A percentile compares a stretch with the other conserved stretches of the same genome.
Evolutionary conservation across 176 grass and related monocot species (phyloP).

Genomic region (Chloris gayana): DNA sequence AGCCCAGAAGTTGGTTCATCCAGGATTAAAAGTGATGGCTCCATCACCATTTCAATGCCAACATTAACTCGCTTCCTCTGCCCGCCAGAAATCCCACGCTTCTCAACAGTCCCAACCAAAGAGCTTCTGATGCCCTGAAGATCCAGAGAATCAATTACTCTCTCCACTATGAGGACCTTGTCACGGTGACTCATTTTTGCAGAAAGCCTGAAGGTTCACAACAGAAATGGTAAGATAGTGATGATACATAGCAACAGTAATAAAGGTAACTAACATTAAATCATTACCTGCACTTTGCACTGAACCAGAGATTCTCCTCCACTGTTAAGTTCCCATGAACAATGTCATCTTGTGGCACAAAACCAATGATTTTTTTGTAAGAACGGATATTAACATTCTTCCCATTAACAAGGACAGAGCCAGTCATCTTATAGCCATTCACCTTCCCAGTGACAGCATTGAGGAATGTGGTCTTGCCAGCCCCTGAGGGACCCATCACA

Average conservation of each 20-base stretch:
- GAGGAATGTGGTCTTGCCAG: conserved; percentile 94
- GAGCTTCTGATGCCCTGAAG: conserved; percentile 77
- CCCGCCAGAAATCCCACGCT: conserved; percentile 87
- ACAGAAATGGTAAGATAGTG: conserved; percentile 10
- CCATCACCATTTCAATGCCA: conserved; percentile 95
- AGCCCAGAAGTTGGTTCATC: conserved; percentile 97
- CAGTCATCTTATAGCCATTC: conserved; percentile 66
- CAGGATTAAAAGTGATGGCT: conserved; percentile 87
- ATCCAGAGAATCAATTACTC: conserved; percentile 85
- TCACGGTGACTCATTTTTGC: conserved; percentile 51
- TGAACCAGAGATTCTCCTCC: conserved; percentile 98
- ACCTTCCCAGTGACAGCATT: conserved; percentile 88
- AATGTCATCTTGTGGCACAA: conserved; percentile 95
- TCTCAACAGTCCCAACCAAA: conserved; percentile 87
- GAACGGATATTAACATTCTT: conserved; percentile 62
- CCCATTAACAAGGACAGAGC: conserved; percentile 79
- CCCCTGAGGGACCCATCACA: conserved; percentile 97
- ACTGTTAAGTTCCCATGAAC: conserved; percentile 97
- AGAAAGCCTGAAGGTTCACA: conserved; percentile 52
- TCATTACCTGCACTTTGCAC: conserved; percentile 91
- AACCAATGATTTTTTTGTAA: conserved; percentile 94
- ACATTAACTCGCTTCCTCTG: conserved; percentile 97
- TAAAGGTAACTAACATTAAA: background rate
- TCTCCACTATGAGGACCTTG: conserved; percentile 85
- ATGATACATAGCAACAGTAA: background rate